Evolutionary conservation across 1,284 basidiomycete genomes (phyloP), one percentile per base, ranked within the genome.

Genomic region (Fistulina hepatica): DNA sequence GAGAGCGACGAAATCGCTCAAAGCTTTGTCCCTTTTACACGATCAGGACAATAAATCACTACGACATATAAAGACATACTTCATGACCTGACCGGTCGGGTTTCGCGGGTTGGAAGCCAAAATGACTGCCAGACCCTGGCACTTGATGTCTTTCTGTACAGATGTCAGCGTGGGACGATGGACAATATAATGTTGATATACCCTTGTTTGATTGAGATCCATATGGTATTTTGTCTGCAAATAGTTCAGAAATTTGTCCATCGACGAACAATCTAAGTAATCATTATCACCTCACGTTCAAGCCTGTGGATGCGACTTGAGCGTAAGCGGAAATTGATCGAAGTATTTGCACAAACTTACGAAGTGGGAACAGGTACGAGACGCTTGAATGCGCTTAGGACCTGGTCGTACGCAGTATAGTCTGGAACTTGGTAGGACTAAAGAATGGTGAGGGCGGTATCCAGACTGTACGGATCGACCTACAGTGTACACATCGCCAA

Each of bases 31-130:
- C 46, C 79, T 81, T 46, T 9, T 30, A 13, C 21, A 35, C 12
- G 31, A 13, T 45, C 15, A 38, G 30, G 13, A 12, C 5, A 26
- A n/a, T n/a, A n/a, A 26, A 10, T n/a, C 24, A n/a, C 24, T 10
- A 10, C 24, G 24, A 10, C 10, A 26, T 10, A 26, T n/a, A 46
- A 8, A 20, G 2, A 27, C 50, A 47, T 38, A 62, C 67, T 59
- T 66, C 50, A 71, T 69, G 34, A 70, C 67, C 52, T 92, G 89
- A 8, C 92, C 91, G 1, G 92, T 95, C 2, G 92, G 89, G 53
- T 93, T 93, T 41, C 90, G 76, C 10, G 89, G 89, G 58, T 95
- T 97, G 13, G 84, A 90, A 1, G 88, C 81, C 38, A 97, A 70
- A 42, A 95, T 73, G 28, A 93, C 89, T 11, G 82, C 77, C 16